These are phyloP conservation scores for Paramecium pentaurelia DNA, from an alignment of 73 alveolate species.

Conservation along the genomic window DNA sequence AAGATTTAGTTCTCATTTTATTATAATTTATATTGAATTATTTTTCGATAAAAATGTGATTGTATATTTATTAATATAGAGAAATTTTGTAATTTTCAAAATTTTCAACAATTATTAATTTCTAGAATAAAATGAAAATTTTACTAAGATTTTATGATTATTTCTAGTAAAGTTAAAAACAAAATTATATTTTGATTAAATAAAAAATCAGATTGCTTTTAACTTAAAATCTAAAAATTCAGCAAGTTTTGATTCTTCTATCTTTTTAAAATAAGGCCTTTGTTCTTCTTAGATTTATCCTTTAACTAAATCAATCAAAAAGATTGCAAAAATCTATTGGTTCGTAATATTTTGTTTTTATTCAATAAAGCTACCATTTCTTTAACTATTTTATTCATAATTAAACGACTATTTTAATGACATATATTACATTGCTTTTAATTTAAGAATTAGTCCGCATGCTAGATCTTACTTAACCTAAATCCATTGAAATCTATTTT, in stretches of 20 bases:
- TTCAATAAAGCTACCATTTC: slow-evolving; percentile 33
- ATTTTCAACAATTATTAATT: background rate
- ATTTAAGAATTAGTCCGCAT: background rate
- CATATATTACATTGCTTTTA: background rate
- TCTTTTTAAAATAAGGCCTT: background rate
- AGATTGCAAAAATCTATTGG: slow-evolving; percentile 1
- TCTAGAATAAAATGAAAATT: too few relatives aligned
- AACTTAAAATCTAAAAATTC: background rate
- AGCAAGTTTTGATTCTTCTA: background rate
- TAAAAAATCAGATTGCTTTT: background rate
- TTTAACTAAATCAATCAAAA: slow-evolving; percentile 26
- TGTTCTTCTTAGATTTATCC: background rate
- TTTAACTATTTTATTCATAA: slow-evolving; percentile 14
- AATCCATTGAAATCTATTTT: slow-evolving; percentile 1
- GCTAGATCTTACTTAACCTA: slow-evolving; percentile 20
- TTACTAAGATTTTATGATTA: background rate
- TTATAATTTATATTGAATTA: background rate
- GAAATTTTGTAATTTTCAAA: background rate
- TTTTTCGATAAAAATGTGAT: too few relatives aligned
- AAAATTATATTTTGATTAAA: background rate
- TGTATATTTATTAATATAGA: background rate
- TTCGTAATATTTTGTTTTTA: background rate
- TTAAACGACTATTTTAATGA: background rate
- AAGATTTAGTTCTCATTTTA: background rate
- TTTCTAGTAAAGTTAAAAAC: too few relatives aligned